Base-by-base conservation (phyloP, 164 flowering plant species). In the Sextonia rubra region DNA sequence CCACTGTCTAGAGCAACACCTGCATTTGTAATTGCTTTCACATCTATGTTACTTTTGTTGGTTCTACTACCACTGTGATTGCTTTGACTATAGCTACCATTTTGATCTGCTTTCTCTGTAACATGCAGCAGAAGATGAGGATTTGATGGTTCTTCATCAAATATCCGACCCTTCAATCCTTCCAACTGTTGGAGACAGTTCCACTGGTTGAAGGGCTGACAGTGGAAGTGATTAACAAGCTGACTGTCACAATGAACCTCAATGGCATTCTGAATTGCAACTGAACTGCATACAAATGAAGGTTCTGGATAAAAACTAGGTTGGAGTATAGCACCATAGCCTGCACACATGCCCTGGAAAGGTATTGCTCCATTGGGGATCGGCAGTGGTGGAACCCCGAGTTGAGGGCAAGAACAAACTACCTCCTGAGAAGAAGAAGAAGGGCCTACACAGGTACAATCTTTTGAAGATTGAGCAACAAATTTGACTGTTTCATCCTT, bases 361-460 rank as follows among this genome's bases (percentile, higher is more conserved):
- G 74, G 78, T 12, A 79, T 67, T 23, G 78, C 76, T 22, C 74
- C 78, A 69, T 81, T 77, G 60, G 82, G 76, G 70, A 67, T 56
- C 49, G 70, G 56, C 66, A 74, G 23, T 37, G 77, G 70, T 32
- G 65, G 44, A 6, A 70, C 64, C 64, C 79, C 83, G 64, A 62
- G 48, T 61, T 75, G 85, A 70, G 79, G 64, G 27, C 60, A 73
- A 67, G 76, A 66, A 60, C 61, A 73, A 56, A 64, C 58, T 60
- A 61, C 3, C 22, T 60, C 70, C n/a, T 73, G 60, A 44, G 55
- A 60, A 67, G 72, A 75, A 66, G n/a, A n/a, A n/a, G 73, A 75
- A 58, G 69, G 75, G 52, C 79, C 78, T 64, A 64, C 32, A 29
- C 69, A 71, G 17, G 68, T 70, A 68, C 71, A 47, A 47, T 60